A percentile compares a stretch with the other conserved stretches of the same genome.
phyloP scores from a whole-genome alignment of 345 rosid species.

The Acer saccharum region DNA sequence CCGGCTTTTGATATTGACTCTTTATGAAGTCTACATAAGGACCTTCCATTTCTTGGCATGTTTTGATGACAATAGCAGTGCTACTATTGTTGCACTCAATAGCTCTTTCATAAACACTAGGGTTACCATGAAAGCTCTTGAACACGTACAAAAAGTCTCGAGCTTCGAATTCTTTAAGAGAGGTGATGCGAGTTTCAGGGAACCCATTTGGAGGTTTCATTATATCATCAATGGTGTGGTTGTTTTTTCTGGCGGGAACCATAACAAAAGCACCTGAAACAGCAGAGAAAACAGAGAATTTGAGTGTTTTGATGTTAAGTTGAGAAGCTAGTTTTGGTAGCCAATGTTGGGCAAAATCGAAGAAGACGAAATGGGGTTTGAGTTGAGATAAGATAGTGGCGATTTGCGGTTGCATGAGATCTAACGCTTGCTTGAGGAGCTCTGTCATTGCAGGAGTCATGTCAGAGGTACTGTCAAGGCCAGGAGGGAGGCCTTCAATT shows the following conservation, averaged over 20 bases:
- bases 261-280: conserved; percentile 18
- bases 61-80: conserved; percentile 24
- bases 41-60: conserved; percentile 33
- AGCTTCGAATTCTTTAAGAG: conserved; percentile 27
- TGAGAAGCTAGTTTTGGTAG: conserved; percentile 23
- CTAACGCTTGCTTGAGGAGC: conserved; percentile 31
- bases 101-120: conserved; percentile 15
- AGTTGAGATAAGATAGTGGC: conserved; percentile 21
- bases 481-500: conserved; percentile 29
- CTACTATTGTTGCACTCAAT: background rate
- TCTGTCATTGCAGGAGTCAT: conserved; percentile 27
- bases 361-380: conserved; percentile 33
- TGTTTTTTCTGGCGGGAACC: conserved; percentile 24
- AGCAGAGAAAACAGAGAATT: conserved; percentile 23
- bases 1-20: conserved; percentile 28
- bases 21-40: conserved; percentile 28
- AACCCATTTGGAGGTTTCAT: conserved; percentile 30
- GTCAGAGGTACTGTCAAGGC: conserved; percentile 28
- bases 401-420: conserved; percentile 36
- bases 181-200: conserved; percentile 18
- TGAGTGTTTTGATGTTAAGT: conserved; percentile 24
- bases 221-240: conserved; percentile 15
- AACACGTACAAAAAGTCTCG: conserved; percentile 9
- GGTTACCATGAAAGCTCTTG: conserved; percentile 22
- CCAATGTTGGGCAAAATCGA: conserved; percentile 22